phyloP scores from a whole-genome alignment of 768 basidiomycete genomes.

The Russula vinacea region DNA sequence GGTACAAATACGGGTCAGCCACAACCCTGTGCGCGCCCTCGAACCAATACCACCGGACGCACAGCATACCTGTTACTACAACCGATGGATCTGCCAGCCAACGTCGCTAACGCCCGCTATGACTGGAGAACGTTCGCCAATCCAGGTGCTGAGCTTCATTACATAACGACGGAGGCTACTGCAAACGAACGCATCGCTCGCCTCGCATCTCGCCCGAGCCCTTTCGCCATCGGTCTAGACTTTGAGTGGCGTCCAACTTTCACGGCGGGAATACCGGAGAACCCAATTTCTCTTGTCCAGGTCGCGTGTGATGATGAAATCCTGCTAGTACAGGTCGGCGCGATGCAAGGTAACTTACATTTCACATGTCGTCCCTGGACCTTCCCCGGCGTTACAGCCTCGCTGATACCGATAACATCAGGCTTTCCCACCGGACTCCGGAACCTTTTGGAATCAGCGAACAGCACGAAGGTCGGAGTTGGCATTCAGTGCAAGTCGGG shows the following conservation, averaged over 20 bases:
- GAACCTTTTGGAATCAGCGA: slow-evolving; percentile 50
- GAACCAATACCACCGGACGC: no score
- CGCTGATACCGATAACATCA: neutral
- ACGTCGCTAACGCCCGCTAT: neutral
- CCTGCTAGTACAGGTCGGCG: slow-evolving; percentile 61
- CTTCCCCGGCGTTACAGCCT: no score
- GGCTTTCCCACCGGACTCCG: slow-evolving; percentile 40
- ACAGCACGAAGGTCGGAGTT: slow-evolving; percentile 67
- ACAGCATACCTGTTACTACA: neutral
- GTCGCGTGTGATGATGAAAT: slow-evolving; percentile 56
- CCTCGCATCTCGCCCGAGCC: neutral
- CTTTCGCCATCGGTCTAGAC: slow-evolving; percentile 56
- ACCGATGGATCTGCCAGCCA: neutral
- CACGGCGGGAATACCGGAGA: slow-evolving; percentile 51
- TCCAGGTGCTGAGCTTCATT: slow-evolving; percentile 15
- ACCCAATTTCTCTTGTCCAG: slow-evolving; percentile 73
- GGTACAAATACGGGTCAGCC: neutral
- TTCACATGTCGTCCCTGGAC: neutral
- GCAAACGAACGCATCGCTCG: slow-evolving; percentile 23
- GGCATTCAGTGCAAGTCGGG: slow-evolving; percentile 57
- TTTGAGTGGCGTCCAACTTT: slow-evolving; percentile 75
- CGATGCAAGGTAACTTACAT: slow-evolving; percentile 47
- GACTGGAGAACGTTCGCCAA: slow-evolving; percentile 17
- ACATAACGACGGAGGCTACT: slow-evolving; percentile 23
- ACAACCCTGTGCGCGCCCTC: neutral